These are phyloP conservation scores for Chalaropsis thielavioides DNA, from an alignment of 2,329 filamentous ascomycete species.

Conservation along the genomic window DNA sequence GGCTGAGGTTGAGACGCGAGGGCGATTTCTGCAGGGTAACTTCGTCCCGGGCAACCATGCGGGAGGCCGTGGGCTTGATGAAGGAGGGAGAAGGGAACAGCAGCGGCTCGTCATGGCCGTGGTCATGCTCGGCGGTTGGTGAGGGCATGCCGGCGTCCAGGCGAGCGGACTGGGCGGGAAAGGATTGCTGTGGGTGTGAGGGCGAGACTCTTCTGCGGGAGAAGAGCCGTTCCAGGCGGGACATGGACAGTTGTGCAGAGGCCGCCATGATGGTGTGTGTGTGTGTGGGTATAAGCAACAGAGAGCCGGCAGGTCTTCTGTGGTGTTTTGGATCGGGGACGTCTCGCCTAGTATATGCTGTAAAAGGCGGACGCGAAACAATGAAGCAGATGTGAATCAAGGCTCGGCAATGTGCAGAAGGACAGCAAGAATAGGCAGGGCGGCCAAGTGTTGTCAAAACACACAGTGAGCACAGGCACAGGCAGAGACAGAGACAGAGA, in stretches of 20 bases:
- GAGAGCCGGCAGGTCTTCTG: not conserved
- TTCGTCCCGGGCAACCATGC: conserved; percentile 44
- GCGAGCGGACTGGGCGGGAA: not conserved
- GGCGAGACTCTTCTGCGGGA: conserved; percentile 28
- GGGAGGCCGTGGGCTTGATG: conserved; percentile 38
- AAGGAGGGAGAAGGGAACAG: conserved; percentile 39
- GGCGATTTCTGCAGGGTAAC: conserved; percentile 22
- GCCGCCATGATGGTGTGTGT: conserved; percentile 9
- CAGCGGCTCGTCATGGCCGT: conserved; percentile 21
- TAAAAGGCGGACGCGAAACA: not conserved
- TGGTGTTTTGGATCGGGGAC: not conserved
- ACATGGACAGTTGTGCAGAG: conserved; percentile 14
- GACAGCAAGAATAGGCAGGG: too few species aligned
- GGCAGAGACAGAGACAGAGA: too few species aligned
- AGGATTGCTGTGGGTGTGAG: conserved; percentile 18
- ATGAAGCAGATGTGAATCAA: not conserved
- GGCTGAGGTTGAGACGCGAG: conserved; percentile 19
- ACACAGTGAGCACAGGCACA: not conserved
- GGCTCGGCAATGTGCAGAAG: not conserved
- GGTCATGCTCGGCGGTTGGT: conserved; percentile 18
- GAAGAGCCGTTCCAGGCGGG: conserved; percentile 38
- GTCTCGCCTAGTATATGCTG: not conserved
- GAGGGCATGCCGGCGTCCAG: not conserved
- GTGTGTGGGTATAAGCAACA: not conserved
- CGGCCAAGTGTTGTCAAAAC: not conserved